Evolutionary conservation across 2,329 filamentous ascomycete genomes (phyloP).

Genomic region (Beauveria scarabaeidicola): DNA sequence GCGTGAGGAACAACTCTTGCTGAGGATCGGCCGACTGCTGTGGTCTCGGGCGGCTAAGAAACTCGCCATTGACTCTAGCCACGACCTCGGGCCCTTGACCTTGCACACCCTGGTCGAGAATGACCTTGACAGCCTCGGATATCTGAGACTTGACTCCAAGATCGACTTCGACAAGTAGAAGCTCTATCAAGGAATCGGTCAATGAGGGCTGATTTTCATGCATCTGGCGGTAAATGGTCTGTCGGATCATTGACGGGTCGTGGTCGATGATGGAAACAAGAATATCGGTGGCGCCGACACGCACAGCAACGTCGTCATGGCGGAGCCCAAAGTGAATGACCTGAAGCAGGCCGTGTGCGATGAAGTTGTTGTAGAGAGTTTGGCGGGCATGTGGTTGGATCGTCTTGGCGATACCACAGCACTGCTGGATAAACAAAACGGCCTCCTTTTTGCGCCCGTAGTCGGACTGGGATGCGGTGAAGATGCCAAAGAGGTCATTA

Average conservation of each 20-base stretch:
- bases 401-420: constrained; percentile 88
- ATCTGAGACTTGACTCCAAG: constrained; percentile 92
- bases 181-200: constrained; percentile 86
- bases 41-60: constrained; percentile 52
- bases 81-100: constrained; percentile 44
- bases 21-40: constrained; percentile 54
- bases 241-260: constrained; percentile 87
- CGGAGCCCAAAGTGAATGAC: constrained; percentile 90
- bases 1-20: constrained; percentile 75
- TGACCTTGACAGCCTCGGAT: constrained; percentile 87
- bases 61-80: constrained; percentile 59
- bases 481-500: constrained; percentile 80
- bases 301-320: constrained; percentile 72
- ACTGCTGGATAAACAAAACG: constrained; percentile 94
- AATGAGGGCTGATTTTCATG: constrained; percentile 77
- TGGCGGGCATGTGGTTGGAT: constrained; percentile 76
- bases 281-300: constrained; percentile 89
- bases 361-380: constrained; percentile 81
- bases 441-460: constrained; percentile 80
- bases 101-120: constrained; percentile 63
- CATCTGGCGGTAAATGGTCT: constrained; percentile 86
- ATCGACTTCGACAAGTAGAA: constrained; percentile 84
- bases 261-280: constrained; percentile 92
- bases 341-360: constrained; percentile 74
- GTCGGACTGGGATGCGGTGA: constrained; percentile 56